Conservation (phyloP, 108 stramenopile genomes). For the Stephanodiscus triporus region DNA sequence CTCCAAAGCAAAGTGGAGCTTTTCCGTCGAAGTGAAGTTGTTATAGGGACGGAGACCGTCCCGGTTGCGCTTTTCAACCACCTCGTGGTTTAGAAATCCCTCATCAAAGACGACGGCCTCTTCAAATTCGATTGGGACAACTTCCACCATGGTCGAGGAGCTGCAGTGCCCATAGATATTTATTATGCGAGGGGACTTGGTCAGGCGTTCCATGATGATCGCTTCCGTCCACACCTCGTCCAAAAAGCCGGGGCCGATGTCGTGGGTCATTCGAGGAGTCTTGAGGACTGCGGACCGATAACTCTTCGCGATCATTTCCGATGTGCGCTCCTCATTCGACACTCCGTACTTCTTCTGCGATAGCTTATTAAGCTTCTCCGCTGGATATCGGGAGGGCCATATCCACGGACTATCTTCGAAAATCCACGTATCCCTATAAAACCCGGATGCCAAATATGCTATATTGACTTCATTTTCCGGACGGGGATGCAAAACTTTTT, state of each 20-base stretch:
- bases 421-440: slow-evolving; percentile 70
- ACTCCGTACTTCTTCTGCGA: slow-evolving; percentile 17
- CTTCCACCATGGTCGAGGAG: slow-evolving; percentile 57
- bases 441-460: slow-evolving; percentile 61
- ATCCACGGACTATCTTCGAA: slow-evolving; percentile 42
- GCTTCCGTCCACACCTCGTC: slow-evolving; percentile 57
- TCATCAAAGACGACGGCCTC: slow-evolving; percentile 50
- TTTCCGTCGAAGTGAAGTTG: slow-evolving; percentile 60
- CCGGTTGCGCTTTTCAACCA: slow-evolving; percentile 52
- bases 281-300: slow-evolving; percentile 53
- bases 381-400: slow-evolving; percentile 25
- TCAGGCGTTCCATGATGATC: slow-evolving; percentile 72
- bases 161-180: slow-evolving; percentile 78
- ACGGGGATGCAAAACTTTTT: slow-evolving; percentile 13
- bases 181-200: slow-evolving; percentile 64
- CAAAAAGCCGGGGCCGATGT: slow-evolving; percentile 14
- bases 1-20: slow-evolving; percentile 61
- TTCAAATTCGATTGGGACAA: slow-evolving; percentile 64
- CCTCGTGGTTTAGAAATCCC: slow-evolving; percentile 40
- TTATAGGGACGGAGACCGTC: slow-evolving; percentile 58
- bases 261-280: slow-evolving; percentile 49
- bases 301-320: slow-evolving; percentile 28
- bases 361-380: slow-evolving; percentile 14
- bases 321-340: slow-evolving; percentile 16
- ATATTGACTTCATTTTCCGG: slow-evolving; percentile 42